phyloP scores from a whole-genome alignment of 768 basidiomycete genomes.

The Termitomyces sp. region DNA sequence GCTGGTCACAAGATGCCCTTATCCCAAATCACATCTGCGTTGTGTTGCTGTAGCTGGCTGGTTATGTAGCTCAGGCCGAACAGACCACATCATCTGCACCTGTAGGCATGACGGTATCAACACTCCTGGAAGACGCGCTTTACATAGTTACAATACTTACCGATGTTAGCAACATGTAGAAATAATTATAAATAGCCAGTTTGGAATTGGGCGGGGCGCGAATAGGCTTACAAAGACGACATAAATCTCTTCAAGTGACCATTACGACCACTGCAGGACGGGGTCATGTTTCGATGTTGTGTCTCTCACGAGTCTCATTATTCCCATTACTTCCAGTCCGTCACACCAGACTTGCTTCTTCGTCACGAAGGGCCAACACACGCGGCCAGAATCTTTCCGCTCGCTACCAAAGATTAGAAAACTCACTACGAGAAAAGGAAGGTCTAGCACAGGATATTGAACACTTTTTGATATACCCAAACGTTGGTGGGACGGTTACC shows the following conservation, averaged over 20 bases:
- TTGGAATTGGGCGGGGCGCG: no score
- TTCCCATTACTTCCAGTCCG: background rate
- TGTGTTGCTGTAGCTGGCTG: no score
- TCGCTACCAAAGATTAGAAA: slow-evolving; percentile 53
- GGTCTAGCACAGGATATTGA: slow-evolving; percentile 25
- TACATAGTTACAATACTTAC: no score
- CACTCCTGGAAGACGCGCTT: no score
- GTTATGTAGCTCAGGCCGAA: no score
- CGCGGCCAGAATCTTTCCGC: slow-evolving; percentile 59
- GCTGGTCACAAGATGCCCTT: slow-evolving; percentile 3
- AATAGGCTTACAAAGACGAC: slow-evolving; percentile 7
- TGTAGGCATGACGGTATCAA: no score
- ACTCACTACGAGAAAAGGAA: slow-evolving; percentile 39
- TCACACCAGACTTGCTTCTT: slow-evolving; percentile 6
- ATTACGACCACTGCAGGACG: slow-evolving; percentile 5
- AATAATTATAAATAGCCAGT: no score
- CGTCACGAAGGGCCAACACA: slow-evolving; percentile 17
- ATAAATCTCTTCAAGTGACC: background rate
- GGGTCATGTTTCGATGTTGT: slow-evolving; percentile 16
- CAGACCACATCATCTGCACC: no score
- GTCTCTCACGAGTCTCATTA: slow-evolving; percentile 6
- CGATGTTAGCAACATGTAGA: no score
- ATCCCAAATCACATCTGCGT: background rate
- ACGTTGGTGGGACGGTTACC: background rate
- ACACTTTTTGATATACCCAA: slow-evolving; percentile 10